Conservation (phyloP, 1,139 yeast species). For the Hyphopichia wangnamkhiaoensis region DNA sequence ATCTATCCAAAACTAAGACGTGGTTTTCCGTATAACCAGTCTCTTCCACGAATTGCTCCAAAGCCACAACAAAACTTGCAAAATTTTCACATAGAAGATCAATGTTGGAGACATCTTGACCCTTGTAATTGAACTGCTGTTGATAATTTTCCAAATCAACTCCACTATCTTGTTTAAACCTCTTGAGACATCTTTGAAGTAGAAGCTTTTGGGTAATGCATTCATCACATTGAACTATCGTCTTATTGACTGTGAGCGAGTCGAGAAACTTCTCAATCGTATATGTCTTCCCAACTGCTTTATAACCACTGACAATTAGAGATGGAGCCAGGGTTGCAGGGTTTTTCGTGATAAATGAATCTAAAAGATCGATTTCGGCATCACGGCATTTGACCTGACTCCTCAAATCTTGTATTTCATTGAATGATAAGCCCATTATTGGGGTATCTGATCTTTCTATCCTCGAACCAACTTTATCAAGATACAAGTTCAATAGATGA, state of each 20-base stretch:
- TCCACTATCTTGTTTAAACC: slow-evolving; percentile 31
- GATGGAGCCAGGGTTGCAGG: slow-evolving; percentile 24
- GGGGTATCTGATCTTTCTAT: no score
- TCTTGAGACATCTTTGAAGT: slow-evolving; percentile 38
- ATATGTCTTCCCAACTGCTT: slow-evolving; percentile 42
- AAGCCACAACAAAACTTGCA: slow-evolving; percentile 42
- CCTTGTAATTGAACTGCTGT: slow-evolving; percentile 17
- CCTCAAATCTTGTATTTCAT: slow-evolving; percentile 9
- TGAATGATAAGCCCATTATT: no score
- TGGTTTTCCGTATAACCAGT: slow-evolving; percentile 41
- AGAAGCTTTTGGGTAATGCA: slow-evolving; percentile 38
- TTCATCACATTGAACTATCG: slow-evolving; percentile 41
- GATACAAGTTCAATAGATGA: no score
- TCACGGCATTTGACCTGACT: slow-evolving; percentile 19
- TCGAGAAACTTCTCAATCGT: slow-evolving; percentile 30
- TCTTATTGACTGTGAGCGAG: slow-evolving; percentile 20
- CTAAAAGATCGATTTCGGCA: slow-evolving; percentile 29
- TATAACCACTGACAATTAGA: slow-evolving; percentile 42
- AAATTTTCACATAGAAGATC: slow-evolving; percentile 44
- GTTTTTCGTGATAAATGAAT: slow-evolving; percentile 26
- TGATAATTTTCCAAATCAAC: slow-evolving; percentile 13
- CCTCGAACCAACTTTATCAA: no score
- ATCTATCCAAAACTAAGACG: slow-evolving; percentile 57
- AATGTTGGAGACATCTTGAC: slow-evolving; percentile 18
- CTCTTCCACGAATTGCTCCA: slow-evolving; percentile 38